Conservation (phyloP, 2,329 filamentous ascomycete genomes). For the Trichoderma lentiforme region DNA sequence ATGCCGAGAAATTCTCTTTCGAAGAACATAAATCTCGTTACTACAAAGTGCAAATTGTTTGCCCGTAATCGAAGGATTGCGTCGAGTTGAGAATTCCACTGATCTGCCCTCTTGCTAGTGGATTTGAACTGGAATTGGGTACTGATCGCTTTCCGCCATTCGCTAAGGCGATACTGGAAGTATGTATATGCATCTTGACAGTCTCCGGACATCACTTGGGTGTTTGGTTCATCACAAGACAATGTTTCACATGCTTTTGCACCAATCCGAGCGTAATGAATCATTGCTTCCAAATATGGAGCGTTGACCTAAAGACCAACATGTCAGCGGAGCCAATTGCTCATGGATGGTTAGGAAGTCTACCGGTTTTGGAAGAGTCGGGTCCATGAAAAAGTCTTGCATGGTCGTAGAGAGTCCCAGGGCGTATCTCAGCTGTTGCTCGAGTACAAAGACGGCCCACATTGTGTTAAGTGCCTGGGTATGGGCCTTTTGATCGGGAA, state of each 20-base stretch:
- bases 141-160: background rate
- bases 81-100: background rate
- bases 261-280: background rate
- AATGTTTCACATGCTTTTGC: background rate
- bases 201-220: background rate
- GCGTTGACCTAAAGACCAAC: background rate
- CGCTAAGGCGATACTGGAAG: background rate
- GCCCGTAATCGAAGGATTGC: background rate
- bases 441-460: background rate
- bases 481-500: background rate
- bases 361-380: background rate
- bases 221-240: background rate
- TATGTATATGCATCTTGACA: background rate
- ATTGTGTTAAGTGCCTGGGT: background rate
- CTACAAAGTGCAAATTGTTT: background rate
- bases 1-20: background rate
- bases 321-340: background rate
- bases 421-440: background rate
- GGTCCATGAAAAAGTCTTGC: background rate
- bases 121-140: background rate
- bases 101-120: background rate
- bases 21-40: background rate
- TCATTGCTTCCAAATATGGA: background rate
- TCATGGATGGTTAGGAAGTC: background rate
- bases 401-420: background rate